Conservation (phyloP, 2,329 filamentous ascomycete species). For the Cercospora sp. region DNA sequence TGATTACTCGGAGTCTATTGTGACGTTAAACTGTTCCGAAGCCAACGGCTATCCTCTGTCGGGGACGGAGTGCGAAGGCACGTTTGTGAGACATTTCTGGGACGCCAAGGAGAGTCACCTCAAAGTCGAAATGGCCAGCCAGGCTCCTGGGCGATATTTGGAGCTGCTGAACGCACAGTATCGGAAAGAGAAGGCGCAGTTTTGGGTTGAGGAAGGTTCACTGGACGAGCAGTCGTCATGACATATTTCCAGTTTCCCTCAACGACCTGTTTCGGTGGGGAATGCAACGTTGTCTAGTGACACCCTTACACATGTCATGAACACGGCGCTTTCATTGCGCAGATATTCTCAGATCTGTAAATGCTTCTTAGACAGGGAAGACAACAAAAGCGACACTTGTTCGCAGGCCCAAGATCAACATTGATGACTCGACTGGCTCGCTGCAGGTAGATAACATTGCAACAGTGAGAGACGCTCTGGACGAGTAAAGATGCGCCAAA, state of each 20-base stretch:
- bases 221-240: background rate
- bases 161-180: constrained; percentile 11
- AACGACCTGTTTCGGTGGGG: background rate
- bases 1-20: constrained; percentile 9
- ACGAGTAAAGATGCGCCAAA: background rate
- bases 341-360: background rate
- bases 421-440: background rate
- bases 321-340: background rate
- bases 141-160: constrained; percentile 12
- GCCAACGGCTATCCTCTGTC: constrained; percentile 15
- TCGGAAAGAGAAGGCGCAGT: constrained; percentile 4
- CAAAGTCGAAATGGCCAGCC: constrained; percentile 5
- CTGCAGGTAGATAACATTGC: background rate
- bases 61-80: constrained; percentile 13
- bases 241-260: background rate
- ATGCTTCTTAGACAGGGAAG: background rate
- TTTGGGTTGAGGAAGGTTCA: constrained; percentile 6
- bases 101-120: constrained; percentile 11
- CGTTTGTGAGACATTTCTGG: constrained; percentile 16
- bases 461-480: background rate
- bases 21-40: constrained; percentile 6
- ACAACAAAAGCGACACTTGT: background rate
- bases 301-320: background rate
- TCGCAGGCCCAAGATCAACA: background rate
- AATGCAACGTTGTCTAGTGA: background rate